Evolutionary conservation across 148 eudicot genomes (phyloP).

Genomic region (Mesembryanthemum crystallinum): DNA sequence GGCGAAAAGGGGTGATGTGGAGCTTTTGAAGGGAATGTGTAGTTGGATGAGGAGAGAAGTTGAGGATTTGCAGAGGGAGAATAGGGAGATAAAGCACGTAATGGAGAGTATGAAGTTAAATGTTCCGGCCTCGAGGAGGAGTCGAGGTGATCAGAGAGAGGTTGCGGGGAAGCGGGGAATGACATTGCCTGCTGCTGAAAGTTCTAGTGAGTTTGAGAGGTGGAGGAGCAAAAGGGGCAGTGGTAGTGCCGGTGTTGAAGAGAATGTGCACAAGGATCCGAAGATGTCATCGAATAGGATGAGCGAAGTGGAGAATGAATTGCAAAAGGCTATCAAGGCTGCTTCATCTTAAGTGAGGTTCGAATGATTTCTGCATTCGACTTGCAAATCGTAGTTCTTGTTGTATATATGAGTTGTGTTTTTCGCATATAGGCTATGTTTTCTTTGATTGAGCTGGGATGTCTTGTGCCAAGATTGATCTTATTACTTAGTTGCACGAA

Average conservation of each 20-base stretch:
- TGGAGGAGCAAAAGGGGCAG: slow-evolving; percentile 63
- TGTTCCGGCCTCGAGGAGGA: slow-evolving; percentile 22
- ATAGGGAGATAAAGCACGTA: slow-evolving; percentile 53
- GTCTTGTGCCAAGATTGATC: slow-evolving; percentile 10
- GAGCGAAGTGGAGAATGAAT: slow-evolving; percentile 68
- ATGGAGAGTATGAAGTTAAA: slow-evolving; percentile 52
- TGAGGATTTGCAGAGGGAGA: slow-evolving; percentile 57
- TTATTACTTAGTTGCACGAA: background rate
- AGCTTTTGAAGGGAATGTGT: slow-evolving; percentile 68
- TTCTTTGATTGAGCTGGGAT: slow-evolving; percentile 3
- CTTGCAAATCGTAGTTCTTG: slow-evolving; percentile 13
- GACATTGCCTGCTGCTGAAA: slow-evolving; percentile 28
- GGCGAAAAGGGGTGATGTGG: slow-evolving; percentile 38
- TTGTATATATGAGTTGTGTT: slow-evolving; percentile 27
- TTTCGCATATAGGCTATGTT: slow-evolving; percentile 13
- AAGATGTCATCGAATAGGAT: slow-evolving; percentile 34
- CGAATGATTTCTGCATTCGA: slow-evolving; percentile 1
- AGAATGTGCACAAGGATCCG: slow-evolving; percentile 35
- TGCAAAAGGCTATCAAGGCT: slow-evolving; percentile 79
- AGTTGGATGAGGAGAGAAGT: slow-evolving; percentile 67
- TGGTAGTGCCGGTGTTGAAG: slow-evolving; percentile 20
- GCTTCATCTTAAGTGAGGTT: slow-evolving; percentile 44
- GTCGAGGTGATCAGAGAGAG: slow-evolving; percentile 36
- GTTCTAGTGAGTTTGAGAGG: slow-evolving; percentile 48
- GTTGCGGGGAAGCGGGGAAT: slow-evolving; percentile 25